phyloP scores from a whole-genome alignment of 805 yeast species.

The Ogataea henricii region DNA sequence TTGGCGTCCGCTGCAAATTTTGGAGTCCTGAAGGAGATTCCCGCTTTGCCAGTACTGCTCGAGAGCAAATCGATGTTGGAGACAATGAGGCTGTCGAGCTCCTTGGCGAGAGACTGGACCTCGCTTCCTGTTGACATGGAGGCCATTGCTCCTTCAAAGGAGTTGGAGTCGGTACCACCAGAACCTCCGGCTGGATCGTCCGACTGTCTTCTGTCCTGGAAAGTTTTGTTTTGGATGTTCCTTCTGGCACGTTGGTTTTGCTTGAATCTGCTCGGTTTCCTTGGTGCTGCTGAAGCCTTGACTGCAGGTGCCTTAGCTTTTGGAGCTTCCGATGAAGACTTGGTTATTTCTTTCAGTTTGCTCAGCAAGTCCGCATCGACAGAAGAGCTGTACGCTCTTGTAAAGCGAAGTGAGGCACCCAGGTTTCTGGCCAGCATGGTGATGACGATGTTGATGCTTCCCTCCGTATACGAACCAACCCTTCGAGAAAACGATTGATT shows the following conservation, averaged over 20 bases:
- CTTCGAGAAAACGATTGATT: neutral
- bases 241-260: conserved; percentile 2
- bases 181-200: neutral
- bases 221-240: conserved; percentile 3
- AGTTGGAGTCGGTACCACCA: neutral
- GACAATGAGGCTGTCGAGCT: neutral
- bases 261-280: neutral
- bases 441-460: neutral
- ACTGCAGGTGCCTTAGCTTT: neutral
- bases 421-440: conserved; percentile 2
- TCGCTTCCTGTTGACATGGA: neutral
- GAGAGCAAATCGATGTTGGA: neutral
- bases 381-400: neutral
- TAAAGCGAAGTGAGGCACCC: neutral
- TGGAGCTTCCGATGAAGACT: neutral
- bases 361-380: conserved; percentile 4
- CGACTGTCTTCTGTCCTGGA: neutral
- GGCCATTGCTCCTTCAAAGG: conserved; percentile 1
- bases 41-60: no score
- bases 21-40: neutral
- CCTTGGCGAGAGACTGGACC: neutral
- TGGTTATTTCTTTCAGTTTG: conserved; percentile 3
- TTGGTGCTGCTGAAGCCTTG: neutral
- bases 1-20: neutral
- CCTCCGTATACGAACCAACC: no score